phyloP scores from a whole-genome alignment of 257 asterid species.

The Penstemon barbatus region DNA sequence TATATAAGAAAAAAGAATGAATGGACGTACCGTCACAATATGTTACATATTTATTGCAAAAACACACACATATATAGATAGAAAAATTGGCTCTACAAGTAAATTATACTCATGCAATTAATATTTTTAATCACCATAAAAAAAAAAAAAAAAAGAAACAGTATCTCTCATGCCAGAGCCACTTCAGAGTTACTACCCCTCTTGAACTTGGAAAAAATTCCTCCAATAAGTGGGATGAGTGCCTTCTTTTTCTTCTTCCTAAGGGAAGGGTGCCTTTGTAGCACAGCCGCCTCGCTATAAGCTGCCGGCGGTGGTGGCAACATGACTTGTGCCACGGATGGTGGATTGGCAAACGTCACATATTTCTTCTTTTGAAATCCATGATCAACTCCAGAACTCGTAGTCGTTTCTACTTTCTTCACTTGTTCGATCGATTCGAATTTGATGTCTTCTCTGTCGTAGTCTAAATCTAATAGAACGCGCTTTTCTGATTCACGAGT shows the following conservation, averaged over 20 bases:
- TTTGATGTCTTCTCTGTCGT: slow-evolving; percentile 52
- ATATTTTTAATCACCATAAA: neutral
- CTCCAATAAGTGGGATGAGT: slow-evolving; percentile 13
- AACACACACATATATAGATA: neutral
- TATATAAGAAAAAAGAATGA: no score
- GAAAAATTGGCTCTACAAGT: neutral
- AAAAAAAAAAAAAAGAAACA: no score
- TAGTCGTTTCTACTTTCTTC: slow-evolving; percentile 17
- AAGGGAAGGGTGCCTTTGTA: no score
- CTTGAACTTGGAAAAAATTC: slow-evolving; percentile 44
- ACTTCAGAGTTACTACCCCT: slow-evolving; percentile 36
- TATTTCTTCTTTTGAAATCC: slow-evolving; percentile 51
- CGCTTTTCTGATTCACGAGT: slow-evolving; percentile 22
- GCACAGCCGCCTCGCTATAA: slow-evolving; percentile 22
- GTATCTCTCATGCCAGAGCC: slow-evolving; percentile 28
- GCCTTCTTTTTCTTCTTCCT: no score
- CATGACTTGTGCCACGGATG: slow-evolving; percentile 33
- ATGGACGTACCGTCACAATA: neutral
- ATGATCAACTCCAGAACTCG: neutral
- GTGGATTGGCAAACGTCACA: slow-evolving; percentile 48
- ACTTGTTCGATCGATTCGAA: slow-evolving; percentile 33
- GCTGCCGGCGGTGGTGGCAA: slow-evolving; percentile 27
- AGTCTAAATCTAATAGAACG: slow-evolving; percentile 5
- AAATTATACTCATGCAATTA: neutral
- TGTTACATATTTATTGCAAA: neutral